These are phyloP conservation scores for Ophiorrhiza pumila DNA, from an alignment of 257 asterid species.

Conservation along the genomic window DNA sequence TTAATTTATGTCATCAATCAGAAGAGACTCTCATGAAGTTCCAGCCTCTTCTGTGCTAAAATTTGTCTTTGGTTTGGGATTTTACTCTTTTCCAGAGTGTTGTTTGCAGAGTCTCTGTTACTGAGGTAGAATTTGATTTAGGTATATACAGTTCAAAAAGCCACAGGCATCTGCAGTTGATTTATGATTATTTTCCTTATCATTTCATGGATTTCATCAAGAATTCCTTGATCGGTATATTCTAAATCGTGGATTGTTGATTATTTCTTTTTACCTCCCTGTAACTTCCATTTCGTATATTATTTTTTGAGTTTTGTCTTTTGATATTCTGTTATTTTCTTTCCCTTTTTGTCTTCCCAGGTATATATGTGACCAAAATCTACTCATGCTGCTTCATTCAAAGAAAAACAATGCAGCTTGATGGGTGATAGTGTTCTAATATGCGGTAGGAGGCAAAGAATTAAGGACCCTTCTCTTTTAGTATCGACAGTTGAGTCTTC, in stretches of 20 bases:
- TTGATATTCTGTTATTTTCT: background rate
- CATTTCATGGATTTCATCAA: background rate
- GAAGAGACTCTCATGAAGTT: background rate
- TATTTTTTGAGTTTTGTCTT: background rate
- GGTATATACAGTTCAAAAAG: background rate
- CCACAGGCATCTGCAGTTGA: background rate
- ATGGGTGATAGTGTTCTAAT: constrained; percentile 55
- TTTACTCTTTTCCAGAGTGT: background rate
- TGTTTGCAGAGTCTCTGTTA: background rate
- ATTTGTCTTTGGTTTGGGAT: background rate
- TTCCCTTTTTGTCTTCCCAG: constrained; percentile 15
- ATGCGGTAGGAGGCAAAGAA: constrained; percentile 32
- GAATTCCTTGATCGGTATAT: background rate
- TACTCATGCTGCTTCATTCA: constrained; percentile 59
- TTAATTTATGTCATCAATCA: background rate
- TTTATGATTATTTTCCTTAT: background rate
- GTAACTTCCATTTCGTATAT: background rate
- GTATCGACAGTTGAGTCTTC: constrained; percentile 5
- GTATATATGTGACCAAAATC: constrained; percentile 39
- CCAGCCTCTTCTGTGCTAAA: background rate
- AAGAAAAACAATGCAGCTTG: constrained; percentile 59
- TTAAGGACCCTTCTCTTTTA: background rate
- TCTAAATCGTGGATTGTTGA: background rate
- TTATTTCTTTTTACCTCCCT: background rate
- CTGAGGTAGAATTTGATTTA: background rate